phyloP scores from a whole-genome alignment of 164 flowering plant genomes.

The Houttuynia cordata region DNA sequence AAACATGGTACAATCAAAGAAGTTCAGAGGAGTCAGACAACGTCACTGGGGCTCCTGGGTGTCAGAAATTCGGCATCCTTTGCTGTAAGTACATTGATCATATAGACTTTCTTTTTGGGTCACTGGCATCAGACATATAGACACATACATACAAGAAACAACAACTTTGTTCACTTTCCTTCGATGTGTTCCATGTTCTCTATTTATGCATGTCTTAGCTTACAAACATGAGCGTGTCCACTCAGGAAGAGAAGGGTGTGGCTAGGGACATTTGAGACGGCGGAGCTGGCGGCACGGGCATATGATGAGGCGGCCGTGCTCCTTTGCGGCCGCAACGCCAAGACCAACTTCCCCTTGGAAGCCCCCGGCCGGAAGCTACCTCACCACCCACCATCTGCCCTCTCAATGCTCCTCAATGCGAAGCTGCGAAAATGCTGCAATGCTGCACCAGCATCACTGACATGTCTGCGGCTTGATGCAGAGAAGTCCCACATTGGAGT shows the following conservation, averaged over 20 bases:
- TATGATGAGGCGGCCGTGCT: constrained; percentile 70
- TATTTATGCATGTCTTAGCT: neutral
- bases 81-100: constrained; percentile 29
- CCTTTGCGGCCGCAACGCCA: constrained; percentile 69
- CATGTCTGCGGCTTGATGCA: constrained; percentile 71
- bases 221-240: too few relatives aligned
- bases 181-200: neutral
- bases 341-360: constrained; percentile 57
- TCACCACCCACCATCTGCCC: constrained; percentile 15
- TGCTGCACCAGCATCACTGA: constrained; percentile 56
- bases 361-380: constrained; percentile 3
- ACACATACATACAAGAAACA: neutral
- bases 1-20: constrained; percentile 65
- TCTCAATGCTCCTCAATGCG: constrained; percentile 37
- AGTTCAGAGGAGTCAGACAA: constrained; percentile 84
- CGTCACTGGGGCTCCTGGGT: constrained; percentile 97
- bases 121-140: too few relatives aligned
- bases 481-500: constrained; percentile 75
- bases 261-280: constrained; percentile 78
- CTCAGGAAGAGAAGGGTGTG: constrained; percentile 67
- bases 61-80: constrained; percentile 77
- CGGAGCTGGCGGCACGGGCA: constrained; percentile 72
- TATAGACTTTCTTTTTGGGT: neutral
- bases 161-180: neutral
- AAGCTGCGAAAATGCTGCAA: constrained; percentile 60